Evolutionary conservation across 139 green algal genomes (phyloP).

Genomic region (Closterium sp.): DNA sequence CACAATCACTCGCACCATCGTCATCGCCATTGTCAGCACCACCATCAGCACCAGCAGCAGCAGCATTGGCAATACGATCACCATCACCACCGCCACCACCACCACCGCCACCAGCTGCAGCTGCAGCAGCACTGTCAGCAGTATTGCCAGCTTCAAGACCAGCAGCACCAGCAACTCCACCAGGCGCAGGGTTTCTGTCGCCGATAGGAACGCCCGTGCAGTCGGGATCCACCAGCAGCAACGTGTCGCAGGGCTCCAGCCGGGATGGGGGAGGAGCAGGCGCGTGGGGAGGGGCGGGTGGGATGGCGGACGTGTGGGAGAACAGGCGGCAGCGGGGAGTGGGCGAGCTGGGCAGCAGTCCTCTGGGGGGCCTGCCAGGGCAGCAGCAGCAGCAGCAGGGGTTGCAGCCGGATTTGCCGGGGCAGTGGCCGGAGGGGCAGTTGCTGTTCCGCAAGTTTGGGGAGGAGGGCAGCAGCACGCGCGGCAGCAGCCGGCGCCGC

Average conservation of each 20-base stretch:
- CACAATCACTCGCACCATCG: neutral
- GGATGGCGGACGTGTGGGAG: neutral
- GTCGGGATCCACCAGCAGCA: neutral
- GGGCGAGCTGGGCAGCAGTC: neutral
- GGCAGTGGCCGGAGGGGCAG: neutral
- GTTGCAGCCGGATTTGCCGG: neutral
- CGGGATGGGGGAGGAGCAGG: neutral
- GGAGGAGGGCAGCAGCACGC: neutral
- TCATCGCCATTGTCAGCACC: too few species aligned
- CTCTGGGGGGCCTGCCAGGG: neutral
- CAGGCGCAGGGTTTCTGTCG: neutral
- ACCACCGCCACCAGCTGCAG: neutral
- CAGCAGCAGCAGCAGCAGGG: neutral
- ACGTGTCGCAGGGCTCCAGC: neutral
- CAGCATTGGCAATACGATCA: too few species aligned
- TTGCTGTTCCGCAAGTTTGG: neutral
- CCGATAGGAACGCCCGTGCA: neutral
- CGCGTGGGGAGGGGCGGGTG: neutral
- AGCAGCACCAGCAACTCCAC: neutral
- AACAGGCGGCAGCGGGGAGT: neutral
- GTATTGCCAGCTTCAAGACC: neutral
- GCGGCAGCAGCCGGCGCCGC: neutral
- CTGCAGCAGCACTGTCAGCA: neutral
- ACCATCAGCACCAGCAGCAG: too few species aligned
- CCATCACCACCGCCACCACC: too few species aligned